These are phyloP conservation scores for Ocimum tenuiflorum DNA, from an alignment of 257 asterid genomes.

Conservation along the genomic window DNA sequence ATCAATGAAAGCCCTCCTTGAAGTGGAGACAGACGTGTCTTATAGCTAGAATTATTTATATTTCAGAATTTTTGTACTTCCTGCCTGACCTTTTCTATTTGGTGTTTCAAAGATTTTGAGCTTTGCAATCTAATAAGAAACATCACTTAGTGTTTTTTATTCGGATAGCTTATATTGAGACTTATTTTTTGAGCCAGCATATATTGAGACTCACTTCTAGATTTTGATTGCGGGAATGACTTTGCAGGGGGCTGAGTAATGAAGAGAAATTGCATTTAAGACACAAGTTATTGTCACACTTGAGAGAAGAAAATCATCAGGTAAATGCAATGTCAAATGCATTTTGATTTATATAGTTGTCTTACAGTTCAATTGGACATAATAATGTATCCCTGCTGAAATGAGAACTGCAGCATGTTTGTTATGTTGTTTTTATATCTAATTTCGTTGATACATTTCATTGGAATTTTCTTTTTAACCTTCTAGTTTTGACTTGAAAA, in stretches of 20 bases:
- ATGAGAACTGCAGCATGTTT: background rate
- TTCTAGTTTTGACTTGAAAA: background rate
- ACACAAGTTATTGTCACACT: slow-evolving; percentile 71
- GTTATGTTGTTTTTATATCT: slow-evolving; percentile 11
- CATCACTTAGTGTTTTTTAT: background rate
- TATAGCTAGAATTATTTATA: background rate
- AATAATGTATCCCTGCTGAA: slow-evolving; percentile 8
- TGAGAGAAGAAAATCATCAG: slow-evolving; percentile 89
- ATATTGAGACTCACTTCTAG: slow-evolving; percentile 17
- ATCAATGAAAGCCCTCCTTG: background rate
- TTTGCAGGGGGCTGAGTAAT: slow-evolving; percentile 67
- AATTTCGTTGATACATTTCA: slow-evolving; percentile 1
- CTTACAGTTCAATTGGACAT: slow-evolving; percentile 10
- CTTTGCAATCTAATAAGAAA: slow-evolving; percentile 2
- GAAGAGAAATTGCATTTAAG: slow-evolving; percentile 87
- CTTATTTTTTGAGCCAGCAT: too few relatives aligned
- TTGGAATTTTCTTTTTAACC: background rate
- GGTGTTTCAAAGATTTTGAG: background rate
- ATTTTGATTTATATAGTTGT: slow-evolving; percentile 2
- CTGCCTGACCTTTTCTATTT: background rate
- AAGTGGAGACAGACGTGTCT: slow-evolving; percentile 5
- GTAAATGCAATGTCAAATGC: slow-evolving; percentile 29
- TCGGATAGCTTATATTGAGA: background rate
- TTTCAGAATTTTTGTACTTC: background rate
- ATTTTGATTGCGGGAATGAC: slow-evolving; percentile 21